Evolutionary conservation across 805 yeast genomes (phyloP), one percentile per base, ranked within the genome.

Genomic region (Lipomyces chichibuensis): DNA sequence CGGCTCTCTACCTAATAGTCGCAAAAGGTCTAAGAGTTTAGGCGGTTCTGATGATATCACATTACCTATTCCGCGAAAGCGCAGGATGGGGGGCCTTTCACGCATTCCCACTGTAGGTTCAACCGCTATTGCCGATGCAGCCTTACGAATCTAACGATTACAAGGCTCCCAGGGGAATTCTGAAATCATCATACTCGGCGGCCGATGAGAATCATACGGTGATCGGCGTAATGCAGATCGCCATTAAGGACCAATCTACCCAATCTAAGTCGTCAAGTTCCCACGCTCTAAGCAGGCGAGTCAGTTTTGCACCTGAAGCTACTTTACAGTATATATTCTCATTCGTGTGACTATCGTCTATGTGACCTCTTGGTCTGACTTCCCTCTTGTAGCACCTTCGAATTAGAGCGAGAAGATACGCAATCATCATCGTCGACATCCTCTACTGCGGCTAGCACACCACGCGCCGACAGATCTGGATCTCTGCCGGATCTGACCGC

Each of bases 261-360:
- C 53, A 57, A 20, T 63, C 68, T n/a, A 69, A 70, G 29, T 63
- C 67, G 59, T 63, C 67, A 58, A 57, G 56, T n/a, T 54, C 51
- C 17, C 64, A 35, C 13, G 63, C 54, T 14, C 70, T 76, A 46
- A 77, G 78, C 49, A 77, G 94, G 65, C 77, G 94, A 32, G 94
- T 90, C 4, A 87, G 92, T 3, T 90, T 90, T 80, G 93, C 93
- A 1, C 65, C 72, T 23, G 72, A 70, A 29, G 67, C 71, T n/a
- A 69, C 72, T 2, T 37, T 65, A 27, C 72, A 69, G 71, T 69
- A 57, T 14, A 65, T 37, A 14, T n/a, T 3, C 14, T 35, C 37
- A 62, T 27, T 29, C 3, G 14, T 52, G 8, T 39, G 2, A 32
- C 35, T 20, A 25, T 17, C 6, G 37, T 37, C n/a, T 25, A 14